A percentile compares a stretch with the other conserved stretches of the same genome.
These are phyloP conservation scores for Pichia sp. DNA, from an alignment of 1,139 yeast species.

Conservation along the genomic window DNA sequence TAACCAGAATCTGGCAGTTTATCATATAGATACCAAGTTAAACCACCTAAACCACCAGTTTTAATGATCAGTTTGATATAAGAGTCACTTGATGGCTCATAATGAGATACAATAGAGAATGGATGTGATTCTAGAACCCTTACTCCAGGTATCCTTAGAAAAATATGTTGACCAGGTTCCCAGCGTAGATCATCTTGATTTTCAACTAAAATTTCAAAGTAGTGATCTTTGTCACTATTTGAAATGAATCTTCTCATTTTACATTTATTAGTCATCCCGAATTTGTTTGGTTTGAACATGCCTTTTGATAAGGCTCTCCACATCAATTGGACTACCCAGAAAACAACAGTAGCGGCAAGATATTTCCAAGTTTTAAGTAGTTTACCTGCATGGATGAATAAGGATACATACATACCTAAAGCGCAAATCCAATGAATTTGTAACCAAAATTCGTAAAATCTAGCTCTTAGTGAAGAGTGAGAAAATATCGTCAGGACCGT, in stretches of 20 bases:
- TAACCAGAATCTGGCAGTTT: conserved; percentile 24
- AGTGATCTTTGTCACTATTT: conserved; percentile 10
- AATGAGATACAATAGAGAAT: conserved; percentile 45
- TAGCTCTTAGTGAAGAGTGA: conserved; percentile 37
- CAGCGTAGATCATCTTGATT: conserved; percentile 37
- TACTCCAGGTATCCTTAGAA: conserved; percentile 41
- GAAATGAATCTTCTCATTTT: conserved; percentile 25
- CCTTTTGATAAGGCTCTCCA: conserved; percentile 49
- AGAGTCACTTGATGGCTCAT: conserved; percentile 23
- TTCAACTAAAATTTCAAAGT: conserved; percentile 37
- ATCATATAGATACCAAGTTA: conserved; percentile 34
- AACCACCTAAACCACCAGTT: conserved; percentile 39
- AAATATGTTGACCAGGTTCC: conserved; percentile 59
- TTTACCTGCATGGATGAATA: conserved; percentile 44
- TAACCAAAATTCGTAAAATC: conserved; percentile 45
- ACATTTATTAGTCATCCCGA: conserved; percentile 27
- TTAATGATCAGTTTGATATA: conserved; percentile 43
- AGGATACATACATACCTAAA: conserved; percentile 44
- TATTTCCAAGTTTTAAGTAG: conserved; percentile 38
- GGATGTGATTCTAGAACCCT: conserved; percentile 54
- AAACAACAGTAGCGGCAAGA: conserved; percentile 49
- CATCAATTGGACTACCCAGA: conserved; percentile 47
- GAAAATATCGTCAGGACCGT: conserved; percentile 42
- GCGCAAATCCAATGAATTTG: conserved; percentile 57
- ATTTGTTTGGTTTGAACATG: conserved; percentile 41